These are phyloP conservation scores for Penicillium janthinellum DNA, from an alignment of 2,329 filamentous ascomycete species.

Conservation along the genomic window DNA sequence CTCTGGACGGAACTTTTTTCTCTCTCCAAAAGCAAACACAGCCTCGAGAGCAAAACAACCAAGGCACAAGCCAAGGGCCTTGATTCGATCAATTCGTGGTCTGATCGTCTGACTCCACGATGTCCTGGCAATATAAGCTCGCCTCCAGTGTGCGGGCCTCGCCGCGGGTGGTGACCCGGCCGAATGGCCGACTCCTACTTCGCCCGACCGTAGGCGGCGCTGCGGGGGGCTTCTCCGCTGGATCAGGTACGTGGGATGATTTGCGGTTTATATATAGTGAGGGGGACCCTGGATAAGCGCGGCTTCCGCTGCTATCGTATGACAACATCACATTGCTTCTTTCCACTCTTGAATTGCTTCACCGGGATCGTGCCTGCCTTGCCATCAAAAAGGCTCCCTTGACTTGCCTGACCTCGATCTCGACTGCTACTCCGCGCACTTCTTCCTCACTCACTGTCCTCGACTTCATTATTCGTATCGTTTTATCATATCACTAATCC, in stretches of 20 bases:
- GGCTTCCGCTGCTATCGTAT: conserved; percentile 3
- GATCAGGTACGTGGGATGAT: conserved; percentile 32
- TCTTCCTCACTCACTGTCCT: neutral
- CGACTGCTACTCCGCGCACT: neutral
- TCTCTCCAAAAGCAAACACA: neutral
- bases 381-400: neutral
- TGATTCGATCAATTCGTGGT: neutral
- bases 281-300: neutral
- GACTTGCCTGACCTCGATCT: neutral
- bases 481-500: conserved; percentile 14
- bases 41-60: neutral
- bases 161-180: conserved; percentile 35
- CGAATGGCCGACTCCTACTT: conserved; percentile 30
- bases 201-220: conserved; percentile 22
- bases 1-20: conserved; percentile 12
- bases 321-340: neutral
- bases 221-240: conserved; percentile 28
- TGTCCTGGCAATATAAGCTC: conserved; percentile 37
- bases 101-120: conserved; percentile 13
- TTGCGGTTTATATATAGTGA: conserved; percentile 20
- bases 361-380: conserved; percentile 1
- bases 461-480: neutral
- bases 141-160: conserved; percentile 33
- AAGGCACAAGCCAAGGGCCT: neutral
- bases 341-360: conserved; percentile 7